Evolutionary conservation across 164 flowering plant genomes (phyloP), one percentile per base, ranked within the genome.

Genomic region (Umbilicus rupestris): DNA sequence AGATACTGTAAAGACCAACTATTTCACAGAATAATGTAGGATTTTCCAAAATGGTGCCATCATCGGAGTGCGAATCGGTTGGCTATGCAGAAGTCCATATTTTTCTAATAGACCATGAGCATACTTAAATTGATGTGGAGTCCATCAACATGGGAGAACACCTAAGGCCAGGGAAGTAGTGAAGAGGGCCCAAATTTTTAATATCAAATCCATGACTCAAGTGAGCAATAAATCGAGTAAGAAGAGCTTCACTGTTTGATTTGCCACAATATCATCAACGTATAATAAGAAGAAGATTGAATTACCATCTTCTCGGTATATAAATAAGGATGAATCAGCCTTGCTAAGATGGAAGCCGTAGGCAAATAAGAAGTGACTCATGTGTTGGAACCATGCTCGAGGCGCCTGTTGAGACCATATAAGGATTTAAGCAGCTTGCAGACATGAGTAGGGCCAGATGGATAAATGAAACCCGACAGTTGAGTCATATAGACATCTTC

Each of bases 1-100:
- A 49, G 15, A n/a, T 49, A 49, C 19, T 49, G 57, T 49, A 49
- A 49, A 49, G 57, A n/a, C 57, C 57, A 49, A 49, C 52, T 15
- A 47, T 55, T 14, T 58, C 62, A 10, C 17, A 7, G 24, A 58
- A 58, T 31, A 15, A 15, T 11, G 62, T 28, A 26, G 62, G 35
- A 28, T 31, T 31, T 6, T 58, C 62, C 7, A 58, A 31, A 24
- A 12, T 15, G 15, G 14, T 7, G 35, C 16, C 35, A 58, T 58
- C 30, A 44, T 14, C 4, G 14, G 47, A 11, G 47, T 44, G 19
- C 3, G 19, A 17, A 44, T 3, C 14, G 14, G 47, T 1, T 44
- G 47, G 14, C 19, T 44, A 17, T 44, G 19, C 47, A 44, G 3
- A 5, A 44, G 19, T 3, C 19, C 47, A 14, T 44, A 44, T 14